Evolutionary conservation across 768 basidiomycete species (phyloP).

Genomic region (Polyporus arcularius): DNA sequence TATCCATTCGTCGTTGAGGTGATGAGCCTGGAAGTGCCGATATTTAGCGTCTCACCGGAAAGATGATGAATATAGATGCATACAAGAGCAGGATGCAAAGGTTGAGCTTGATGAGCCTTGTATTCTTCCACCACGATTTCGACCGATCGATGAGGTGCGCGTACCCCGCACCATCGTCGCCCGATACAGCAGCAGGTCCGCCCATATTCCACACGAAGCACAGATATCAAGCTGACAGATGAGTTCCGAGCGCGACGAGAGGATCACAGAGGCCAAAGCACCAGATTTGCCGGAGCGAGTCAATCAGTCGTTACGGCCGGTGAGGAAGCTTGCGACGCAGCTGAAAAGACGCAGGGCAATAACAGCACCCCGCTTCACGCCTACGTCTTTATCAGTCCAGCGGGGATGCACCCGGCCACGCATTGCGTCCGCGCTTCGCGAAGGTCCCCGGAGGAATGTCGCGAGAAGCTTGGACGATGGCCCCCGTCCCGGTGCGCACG

Average conservation of each 20-base stretch:
- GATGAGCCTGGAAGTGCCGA: conserved; percentile 28
- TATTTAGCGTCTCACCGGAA: not conserved
- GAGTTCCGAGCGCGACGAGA: no score
- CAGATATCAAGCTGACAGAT: no score
- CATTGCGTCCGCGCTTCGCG: conserved; percentile 15
- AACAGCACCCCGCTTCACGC: not conserved
- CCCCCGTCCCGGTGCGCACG: not conserved
- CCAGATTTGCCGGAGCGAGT: not conserved
- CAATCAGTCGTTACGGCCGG: conserved; percentile 8
- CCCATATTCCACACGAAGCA: conserved; percentile 18
- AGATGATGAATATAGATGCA: not conserved
- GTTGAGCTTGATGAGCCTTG: conserved; percentile 28
- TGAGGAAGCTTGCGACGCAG: not conserved
- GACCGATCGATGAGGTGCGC: conserved; percentile 24
- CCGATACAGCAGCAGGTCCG: conserved; percentile 27
- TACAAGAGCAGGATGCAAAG: conserved; percentile 32
- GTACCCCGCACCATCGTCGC: conserved; percentile 17
- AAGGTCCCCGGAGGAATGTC: conserved; percentile 23
- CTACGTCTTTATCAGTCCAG: not conserved
- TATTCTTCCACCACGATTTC: conserved; percentile 27
- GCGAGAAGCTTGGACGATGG: conserved; percentile 19
- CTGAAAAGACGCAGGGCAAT: not conserved
- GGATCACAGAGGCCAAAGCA: no score
- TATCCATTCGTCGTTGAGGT: conserved; percentile 41
- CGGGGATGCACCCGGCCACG: not conserved